Evolutionary conservation across 202 grass and related monocot genomes (phyloP).

Genomic region (Panicum hallii): DNA sequence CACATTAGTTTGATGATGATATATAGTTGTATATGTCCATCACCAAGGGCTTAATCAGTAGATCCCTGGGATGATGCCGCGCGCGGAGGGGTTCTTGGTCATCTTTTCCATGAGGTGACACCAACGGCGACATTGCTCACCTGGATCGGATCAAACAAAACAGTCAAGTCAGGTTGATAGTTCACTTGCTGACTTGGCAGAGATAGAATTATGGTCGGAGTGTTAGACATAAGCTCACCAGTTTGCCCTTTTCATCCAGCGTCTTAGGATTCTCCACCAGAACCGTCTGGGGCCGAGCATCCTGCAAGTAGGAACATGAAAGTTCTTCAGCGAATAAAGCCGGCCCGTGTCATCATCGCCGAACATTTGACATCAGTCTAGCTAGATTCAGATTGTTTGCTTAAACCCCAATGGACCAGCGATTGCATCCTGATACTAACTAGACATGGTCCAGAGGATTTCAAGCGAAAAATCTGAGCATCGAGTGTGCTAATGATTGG

Average conservation of each 20-base stretch:
- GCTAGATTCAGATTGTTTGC: constrained; percentile 17
- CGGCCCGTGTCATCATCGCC: background rate
- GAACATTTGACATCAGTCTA: constrained; percentile 52
- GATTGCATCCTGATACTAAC: background rate
- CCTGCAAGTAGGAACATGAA: constrained; percentile 48
- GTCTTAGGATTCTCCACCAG: constrained; percentile 85
- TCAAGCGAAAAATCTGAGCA: constrained; percentile 16
- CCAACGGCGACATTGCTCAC: constrained; percentile 71
- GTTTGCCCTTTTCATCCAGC: constrained; percentile 67
- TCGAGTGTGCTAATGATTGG: constrained; percentile 36
- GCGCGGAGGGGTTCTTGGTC: constrained; percentile 37
- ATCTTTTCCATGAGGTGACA: constrained; percentile 72
- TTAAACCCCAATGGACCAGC: background rate
- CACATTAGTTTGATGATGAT: background rate
- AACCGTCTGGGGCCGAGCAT: constrained; percentile 60
- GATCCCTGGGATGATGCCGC: constrained; percentile 31
- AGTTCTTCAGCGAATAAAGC: constrained; percentile 46
- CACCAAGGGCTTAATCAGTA: constrained; percentile 37
- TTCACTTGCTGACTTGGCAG: constrained; percentile 1
- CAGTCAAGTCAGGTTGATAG: constrained; percentile 15
- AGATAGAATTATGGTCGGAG: constrained; percentile 1
- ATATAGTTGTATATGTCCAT: constrained; percentile 37
- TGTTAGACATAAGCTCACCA: constrained; percentile 45
- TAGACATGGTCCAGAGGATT: constrained; percentile 24
- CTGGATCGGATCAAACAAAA: constrained; percentile 42